These are phyloP conservation scores for Venturia effusa DNA, from an alignment of 2,329 filamentous ascomycete genomes.

Conservation along the genomic window DNA sequence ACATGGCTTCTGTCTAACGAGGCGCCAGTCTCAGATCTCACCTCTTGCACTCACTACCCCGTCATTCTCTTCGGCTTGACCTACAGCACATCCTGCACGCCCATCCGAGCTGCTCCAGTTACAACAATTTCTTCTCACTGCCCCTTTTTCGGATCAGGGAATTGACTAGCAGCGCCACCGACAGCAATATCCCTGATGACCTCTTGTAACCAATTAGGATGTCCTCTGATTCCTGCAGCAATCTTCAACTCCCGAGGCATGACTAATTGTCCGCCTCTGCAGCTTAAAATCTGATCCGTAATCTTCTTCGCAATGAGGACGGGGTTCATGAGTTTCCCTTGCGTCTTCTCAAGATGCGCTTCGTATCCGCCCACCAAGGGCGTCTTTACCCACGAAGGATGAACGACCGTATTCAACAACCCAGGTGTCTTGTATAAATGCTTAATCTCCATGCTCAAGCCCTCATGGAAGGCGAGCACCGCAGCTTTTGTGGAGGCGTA, in stretches of 20 bases:
- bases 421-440: constrained; percentile 22
- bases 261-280: constrained; percentile 39
- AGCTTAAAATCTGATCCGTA: constrained; percentile 39
- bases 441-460: constrained; percentile 17
- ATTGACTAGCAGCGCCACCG: constrained; percentile 3
- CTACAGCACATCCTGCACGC: neutral
- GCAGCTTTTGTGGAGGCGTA: constrained; percentile 43
- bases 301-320: constrained; percentile 36
- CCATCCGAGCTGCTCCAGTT: neutral
- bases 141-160: constrained; percentile 6
- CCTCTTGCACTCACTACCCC: neutral
- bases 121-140: neutral
- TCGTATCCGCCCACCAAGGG: constrained; percentile 31
- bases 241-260: constrained; percentile 24
- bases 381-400: constrained; percentile 39
- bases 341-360: constrained; percentile 15
- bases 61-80: neutral
- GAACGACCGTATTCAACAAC: constrained; percentile 16
- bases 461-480: constrained; percentile 44
- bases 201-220: constrained; percentile 40
- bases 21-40: neutral
- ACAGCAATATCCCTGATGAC: constrained; percentile 15
- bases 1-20: neutral
- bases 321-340: constrained; percentile 19
- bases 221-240: constrained; percentile 29